phyloP scores from a whole-genome alignment of 495 filamentous ascomycete genomes.

The Collariella sp. region DNA sequence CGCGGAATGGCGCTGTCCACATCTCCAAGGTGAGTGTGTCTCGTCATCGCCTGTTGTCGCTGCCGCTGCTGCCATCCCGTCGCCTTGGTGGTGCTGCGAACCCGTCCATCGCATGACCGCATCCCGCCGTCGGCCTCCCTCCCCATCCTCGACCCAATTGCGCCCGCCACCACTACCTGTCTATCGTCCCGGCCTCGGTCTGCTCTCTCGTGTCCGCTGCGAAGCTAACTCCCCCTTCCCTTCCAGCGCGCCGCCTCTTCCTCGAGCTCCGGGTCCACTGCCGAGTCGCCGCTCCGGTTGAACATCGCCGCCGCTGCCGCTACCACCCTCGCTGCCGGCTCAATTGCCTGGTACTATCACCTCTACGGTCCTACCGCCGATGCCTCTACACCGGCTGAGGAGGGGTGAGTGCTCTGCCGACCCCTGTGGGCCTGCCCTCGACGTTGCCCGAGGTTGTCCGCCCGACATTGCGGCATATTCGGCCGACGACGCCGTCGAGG shows the following conservation, averaged over 20 bases:
- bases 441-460: conserved; percentile 16
- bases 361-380: conserved; percentile 80
- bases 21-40: conserved; percentile 47
- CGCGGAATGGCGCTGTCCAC: conserved; percentile 51
- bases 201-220: conserved; percentile 3
- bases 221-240: conserved; percentile 16
- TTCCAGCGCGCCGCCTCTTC: conserved; percentile 54
- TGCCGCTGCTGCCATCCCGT: no score
- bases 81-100: no score
- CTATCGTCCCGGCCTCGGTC: background rate
- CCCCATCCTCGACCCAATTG: conserved; percentile 12
- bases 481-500: conserved; percentile 6
- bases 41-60: background rate
- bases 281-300: conserved; percentile 53
- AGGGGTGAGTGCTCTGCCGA: conserved; percentile 66
- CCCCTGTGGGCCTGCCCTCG: background rate
- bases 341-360: conserved; percentile 91
- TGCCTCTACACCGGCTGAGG: conserved; percentile 88
- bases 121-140: conserved; percentile 11
- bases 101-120: conserved; percentile 8
- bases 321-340: conserved; percentile 75
- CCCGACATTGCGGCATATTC: conserved; percentile 31
- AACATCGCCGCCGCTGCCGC: conserved; percentile 77
- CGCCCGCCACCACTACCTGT: conserved; percentile 1
- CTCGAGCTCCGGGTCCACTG: conserved; percentile 48